Percentiles rank a stretch among this genome's conserved stretches.
These are phyloP conservation scores for Trametes villosa DNA, from an alignment of 768 basidiomycete species.

Conservation along the genomic window DNA sequence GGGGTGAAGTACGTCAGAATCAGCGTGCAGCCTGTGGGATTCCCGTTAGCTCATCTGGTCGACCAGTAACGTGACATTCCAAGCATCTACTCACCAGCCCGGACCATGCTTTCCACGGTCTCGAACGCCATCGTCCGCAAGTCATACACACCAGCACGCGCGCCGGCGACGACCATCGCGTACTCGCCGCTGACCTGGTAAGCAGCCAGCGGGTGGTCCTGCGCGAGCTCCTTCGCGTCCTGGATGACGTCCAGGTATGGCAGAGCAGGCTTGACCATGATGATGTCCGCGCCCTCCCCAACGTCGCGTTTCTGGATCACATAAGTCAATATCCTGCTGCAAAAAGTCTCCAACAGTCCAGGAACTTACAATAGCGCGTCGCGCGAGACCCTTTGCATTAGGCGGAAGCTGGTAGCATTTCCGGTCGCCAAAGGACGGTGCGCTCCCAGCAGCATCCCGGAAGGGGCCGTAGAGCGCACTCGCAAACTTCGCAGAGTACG, in stretches of 20 bases:
- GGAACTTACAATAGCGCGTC: slow-evolving; percentile 85
- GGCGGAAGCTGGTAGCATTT: slow-evolving; percentile 99
- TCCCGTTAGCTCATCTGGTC: too few species aligned
- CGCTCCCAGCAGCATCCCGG: slow-evolving; percentile 98
- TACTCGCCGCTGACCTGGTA: slow-evolving; percentile 99
- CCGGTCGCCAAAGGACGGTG: slow-evolving; percentile 91
- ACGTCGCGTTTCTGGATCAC: slow-evolving; percentile 77
- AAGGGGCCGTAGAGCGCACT: slow-evolving; percentile 96
- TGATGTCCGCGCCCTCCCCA: slow-evolving; percentile 92
- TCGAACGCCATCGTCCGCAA: slow-evolving; percentile 94
- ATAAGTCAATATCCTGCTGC: background rate
- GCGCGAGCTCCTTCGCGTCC: slow-evolving; percentile 80
- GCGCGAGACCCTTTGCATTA: slow-evolving; percentile 83
- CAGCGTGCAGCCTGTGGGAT: slow-evolving; percentile 72
- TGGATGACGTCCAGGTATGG: slow-evolving; percentile 97
- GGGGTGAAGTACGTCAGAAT: slow-evolving; percentile 97
- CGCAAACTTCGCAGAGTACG: slow-evolving; percentile 97
- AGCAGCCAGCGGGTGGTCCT: slow-evolving; percentile 91
- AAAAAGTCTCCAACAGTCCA: background rate
- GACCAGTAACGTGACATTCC: too few species aligned
- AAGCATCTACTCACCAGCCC: slow-evolving; percentile 88
- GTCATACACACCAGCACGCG: slow-evolving; percentile 91
- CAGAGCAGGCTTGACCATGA: slow-evolving; percentile 97
- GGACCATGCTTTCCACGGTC: slow-evolving; percentile 85
- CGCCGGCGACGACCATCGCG: slow-evolving; percentile 96